Percentiles rank a stretch among this genome's conserved stretches.
Evolutionary conservation across 352 stramenopile genomes (phyloP).

Genomic region (Peronospora farinosa): DNA sequence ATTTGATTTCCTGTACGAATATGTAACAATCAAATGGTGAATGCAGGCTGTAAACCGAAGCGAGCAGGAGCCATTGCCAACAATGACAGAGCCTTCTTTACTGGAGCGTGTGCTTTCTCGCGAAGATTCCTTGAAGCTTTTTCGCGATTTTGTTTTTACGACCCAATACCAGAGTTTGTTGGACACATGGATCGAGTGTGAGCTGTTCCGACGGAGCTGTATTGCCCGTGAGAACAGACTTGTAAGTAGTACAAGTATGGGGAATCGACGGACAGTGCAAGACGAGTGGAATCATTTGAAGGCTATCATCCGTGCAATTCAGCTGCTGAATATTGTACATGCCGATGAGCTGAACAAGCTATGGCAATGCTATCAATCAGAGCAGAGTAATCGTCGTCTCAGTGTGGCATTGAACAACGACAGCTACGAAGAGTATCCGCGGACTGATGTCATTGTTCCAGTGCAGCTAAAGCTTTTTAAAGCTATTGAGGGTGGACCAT

Average conservation of each 20-base stretch:
- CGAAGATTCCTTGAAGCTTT: conserved; percentile 75
- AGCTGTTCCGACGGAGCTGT: conserved; percentile 68
- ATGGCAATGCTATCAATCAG: conserved; percentile 58
- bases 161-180: conserved; percentile 56
- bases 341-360: conserved; percentile 47
- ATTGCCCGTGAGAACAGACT: conserved; percentile 52
- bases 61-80: conserved; percentile 44
- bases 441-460: conserved; percentile 61
- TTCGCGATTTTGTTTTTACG: conserved; percentile 70
- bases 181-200: conserved; percentile 83
- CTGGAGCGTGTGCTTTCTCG: conserved; percentile 61
- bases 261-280: conserved; percentile 36
- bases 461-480: conserved; percentile 79
- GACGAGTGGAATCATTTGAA: conserved; percentile 81
- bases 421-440: conserved; percentile 55
- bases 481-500: conserved; percentile 66
- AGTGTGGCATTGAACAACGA: conserved; percentile 62
- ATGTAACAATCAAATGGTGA: background rate
- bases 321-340: conserved; percentile 52
- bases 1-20: background rate
- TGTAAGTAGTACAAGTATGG: conserved; percentile 25
- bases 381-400: conserved; percentile 61
- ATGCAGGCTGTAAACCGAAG: conserved; percentile 50
- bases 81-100: conserved; percentile 46
- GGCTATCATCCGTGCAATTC: conserved; percentile 49